Conservation (phyloP, 2,329 filamentous ascomycete species). For the Xylaria sp. region DNA sequence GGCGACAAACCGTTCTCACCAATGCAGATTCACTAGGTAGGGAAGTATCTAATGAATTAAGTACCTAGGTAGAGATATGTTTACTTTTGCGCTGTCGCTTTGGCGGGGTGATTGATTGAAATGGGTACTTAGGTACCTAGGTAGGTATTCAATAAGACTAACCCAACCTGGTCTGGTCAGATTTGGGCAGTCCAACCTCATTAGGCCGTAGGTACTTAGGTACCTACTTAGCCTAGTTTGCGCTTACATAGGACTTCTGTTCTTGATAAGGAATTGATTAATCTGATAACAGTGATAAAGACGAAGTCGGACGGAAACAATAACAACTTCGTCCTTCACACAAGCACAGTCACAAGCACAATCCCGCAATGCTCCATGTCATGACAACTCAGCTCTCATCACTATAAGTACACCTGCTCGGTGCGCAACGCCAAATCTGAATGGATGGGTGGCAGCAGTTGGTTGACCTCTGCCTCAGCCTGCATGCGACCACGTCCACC, state of each 20-base stretch:
- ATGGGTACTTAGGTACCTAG: neutral
- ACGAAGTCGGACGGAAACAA: too few relatives aligned
- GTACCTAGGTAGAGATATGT: conserved; percentile 39
- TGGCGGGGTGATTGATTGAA: conserved; percentile 45
- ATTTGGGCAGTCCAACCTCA: too few relatives aligned
- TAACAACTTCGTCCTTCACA: too few relatives aligned
- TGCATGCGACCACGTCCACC: conserved; percentile 47
- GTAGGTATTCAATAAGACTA: neutral
- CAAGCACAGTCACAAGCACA: too few relatives aligned
- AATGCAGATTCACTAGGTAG: neutral
- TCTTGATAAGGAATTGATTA: too few relatives aligned
- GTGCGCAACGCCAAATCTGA: conserved; percentile 38
- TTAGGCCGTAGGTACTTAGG: too few relatives aligned
- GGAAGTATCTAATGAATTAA: too few relatives aligned
- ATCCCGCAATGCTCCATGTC: too few relatives aligned
- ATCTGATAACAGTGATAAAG: too few relatives aligned
- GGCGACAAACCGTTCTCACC: neutral
- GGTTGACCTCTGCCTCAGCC: conserved; percentile 39
- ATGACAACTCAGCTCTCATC: neutral
- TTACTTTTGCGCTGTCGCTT: conserved; percentile 45
- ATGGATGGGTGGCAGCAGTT: conserved; percentile 51
- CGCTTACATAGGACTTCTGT: too few relatives aligned
- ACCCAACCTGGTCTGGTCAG: too few relatives aligned
- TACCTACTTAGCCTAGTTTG: too few relatives aligned
- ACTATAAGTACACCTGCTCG: neutral